A percentile compares a stretch with the other conserved stretches of the same genome.
Conservation (phyloP, 169 alveolate genomes). For the Toxoplasma gondii region DNA sequence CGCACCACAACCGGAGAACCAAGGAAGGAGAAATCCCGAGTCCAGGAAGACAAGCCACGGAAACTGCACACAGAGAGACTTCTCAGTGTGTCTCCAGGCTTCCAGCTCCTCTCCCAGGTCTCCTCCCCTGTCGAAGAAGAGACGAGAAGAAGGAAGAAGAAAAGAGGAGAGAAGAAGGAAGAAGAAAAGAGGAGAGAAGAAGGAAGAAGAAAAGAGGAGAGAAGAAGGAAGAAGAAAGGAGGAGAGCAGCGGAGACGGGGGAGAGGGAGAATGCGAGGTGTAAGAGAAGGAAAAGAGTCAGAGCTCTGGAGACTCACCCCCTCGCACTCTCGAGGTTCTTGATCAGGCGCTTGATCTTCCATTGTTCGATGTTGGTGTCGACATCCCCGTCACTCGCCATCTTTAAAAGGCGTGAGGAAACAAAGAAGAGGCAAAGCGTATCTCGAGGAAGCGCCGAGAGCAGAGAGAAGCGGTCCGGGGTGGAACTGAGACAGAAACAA, state of each 20-base stretch:
- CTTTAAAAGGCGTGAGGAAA: background rate
- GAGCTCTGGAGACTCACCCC: slow-evolving; percentile 36
- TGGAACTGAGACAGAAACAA: too few species aligned
- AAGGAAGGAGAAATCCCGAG: too few species aligned
- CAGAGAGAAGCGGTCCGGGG: background rate
- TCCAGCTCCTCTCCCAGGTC: too few species aligned
- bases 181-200: background rate
- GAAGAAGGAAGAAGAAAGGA: background rate
- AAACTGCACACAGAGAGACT: too few species aligned
- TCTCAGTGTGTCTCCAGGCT: too few species aligned
- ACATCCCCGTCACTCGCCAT: slow-evolving; percentile 46
- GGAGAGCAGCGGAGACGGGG: background rate
- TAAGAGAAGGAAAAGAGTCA: background rate
- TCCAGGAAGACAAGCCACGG: too few species aligned
- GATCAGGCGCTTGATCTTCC: slow-evolving; percentile 69
- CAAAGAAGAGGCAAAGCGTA: background rate
- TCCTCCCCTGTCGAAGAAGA: too few species aligned
- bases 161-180: background rate
- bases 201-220: background rate
- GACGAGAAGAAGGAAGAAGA: background rate
- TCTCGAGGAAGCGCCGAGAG: background rate
- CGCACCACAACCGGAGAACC: too few species aligned
- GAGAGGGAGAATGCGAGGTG: slow-evolving; percentile 4
- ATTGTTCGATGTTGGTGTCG: slow-evolving; percentile 61
- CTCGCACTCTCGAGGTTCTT: slow-evolving; percentile 58